phyloP scores from a whole-genome alignment of 139 green algal genomes.

The Desmodesmus armatus region DNA sequence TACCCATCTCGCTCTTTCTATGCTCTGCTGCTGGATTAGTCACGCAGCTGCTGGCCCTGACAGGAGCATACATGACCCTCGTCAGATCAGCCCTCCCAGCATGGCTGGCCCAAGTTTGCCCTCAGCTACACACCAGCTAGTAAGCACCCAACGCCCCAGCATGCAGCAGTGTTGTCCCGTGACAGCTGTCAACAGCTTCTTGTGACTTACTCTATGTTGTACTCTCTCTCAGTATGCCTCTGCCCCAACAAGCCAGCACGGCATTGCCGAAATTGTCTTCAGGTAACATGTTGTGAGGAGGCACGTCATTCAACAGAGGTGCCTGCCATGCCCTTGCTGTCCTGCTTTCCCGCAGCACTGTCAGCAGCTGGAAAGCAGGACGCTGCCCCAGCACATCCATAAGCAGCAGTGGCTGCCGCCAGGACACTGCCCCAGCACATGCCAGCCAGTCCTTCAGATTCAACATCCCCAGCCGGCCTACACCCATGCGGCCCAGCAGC shows the following conservation, averaged over 20 bases:
- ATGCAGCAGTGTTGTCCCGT: too few relatives aligned
- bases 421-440: not conserved
- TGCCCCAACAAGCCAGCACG: too few relatives aligned
- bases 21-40: not conserved
- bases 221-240: too few relatives aligned
- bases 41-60: slow-evolving; percentile 22
- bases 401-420: not conserved
- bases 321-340: not conserved
- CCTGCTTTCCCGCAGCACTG: not conserved
- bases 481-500: not conserved
- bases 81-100: not conserved
- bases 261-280: too few relatives aligned
- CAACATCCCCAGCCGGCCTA: not conserved
- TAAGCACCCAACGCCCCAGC: too few relatives aligned
- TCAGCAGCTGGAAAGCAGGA: slow-evolving; percentile 2
- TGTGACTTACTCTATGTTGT: too few relatives aligned
- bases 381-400: not conserved
- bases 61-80: not conserved
- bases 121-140: too few relatives aligned
- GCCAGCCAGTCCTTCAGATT: too few relatives aligned
- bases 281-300: too few relatives aligned
- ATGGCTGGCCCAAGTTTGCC: too few relatives aligned
- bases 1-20: not conserved
- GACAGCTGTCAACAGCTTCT: too few relatives aligned
- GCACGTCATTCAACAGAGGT: not conserved